Conservation (phyloP, 2,329 filamentous ascomycete genomes). For the Furcasterigmium sp. region DNA sequence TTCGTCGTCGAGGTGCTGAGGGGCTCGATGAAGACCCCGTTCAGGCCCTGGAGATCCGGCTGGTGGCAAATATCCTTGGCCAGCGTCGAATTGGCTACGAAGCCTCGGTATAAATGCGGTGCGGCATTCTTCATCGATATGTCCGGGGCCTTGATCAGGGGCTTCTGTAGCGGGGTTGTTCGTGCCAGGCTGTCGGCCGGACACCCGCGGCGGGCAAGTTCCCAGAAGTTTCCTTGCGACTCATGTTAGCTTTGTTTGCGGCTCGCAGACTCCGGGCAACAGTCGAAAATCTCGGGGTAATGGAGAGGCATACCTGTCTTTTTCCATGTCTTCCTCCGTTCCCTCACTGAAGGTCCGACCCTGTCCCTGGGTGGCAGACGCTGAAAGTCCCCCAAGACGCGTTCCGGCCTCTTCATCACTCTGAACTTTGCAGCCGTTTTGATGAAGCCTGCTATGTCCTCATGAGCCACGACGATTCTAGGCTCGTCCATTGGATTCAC, state of each 20-base stretch:
- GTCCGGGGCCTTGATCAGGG: slow-evolving; percentile 34
- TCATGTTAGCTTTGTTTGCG: neutral
- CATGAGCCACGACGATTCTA: slow-evolving; percentile 57
- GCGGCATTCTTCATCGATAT: slow-evolving; percentile 41
- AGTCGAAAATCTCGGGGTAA: no score
- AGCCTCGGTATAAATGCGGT: slow-evolving; percentile 47
- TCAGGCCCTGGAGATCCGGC: slow-evolving; percentile 42
- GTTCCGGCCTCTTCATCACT: slow-evolving; percentile 34
- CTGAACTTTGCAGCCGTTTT: slow-evolving; percentile 43
- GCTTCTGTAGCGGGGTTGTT: neutral
- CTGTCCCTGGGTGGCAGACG: slow-evolving; percentile 29
- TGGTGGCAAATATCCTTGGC: slow-evolving; percentile 56
- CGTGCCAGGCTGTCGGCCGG: slow-evolving; percentile 57
- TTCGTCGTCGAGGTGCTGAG: slow-evolving; percentile 45
- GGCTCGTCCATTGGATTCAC: slow-evolving; percentile 65
- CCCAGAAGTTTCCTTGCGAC: slow-evolving; percentile 47
- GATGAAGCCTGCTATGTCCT: slow-evolving; percentile 52
- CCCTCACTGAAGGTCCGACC: slow-evolving; percentile 24
- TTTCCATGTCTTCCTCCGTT: slow-evolving; percentile 43
- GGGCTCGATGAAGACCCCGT: slow-evolving; percentile 53
- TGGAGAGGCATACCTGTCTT: slow-evolving; percentile 36
- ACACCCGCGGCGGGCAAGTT: slow-evolving; percentile 54
- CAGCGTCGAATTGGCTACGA: slow-evolving; percentile 52
- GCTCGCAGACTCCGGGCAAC: neutral
- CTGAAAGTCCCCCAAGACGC: slow-evolving; percentile 38